A percentile compares a stretch with the other conserved stretches of the same genome.
Conservation (phyloP, 805 yeast species). For the Priceomyces fermenticarens region DNA sequence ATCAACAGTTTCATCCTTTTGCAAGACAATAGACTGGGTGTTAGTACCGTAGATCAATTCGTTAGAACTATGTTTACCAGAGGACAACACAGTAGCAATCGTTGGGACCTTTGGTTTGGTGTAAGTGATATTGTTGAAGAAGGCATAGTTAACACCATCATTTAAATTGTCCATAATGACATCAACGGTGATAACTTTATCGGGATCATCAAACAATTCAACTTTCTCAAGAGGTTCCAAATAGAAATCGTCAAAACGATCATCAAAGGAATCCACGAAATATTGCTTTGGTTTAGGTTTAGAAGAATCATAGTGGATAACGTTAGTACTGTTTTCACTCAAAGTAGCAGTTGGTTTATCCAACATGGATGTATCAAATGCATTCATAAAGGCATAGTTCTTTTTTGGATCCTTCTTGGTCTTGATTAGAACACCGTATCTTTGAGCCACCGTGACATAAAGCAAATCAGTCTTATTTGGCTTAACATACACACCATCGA, state of each 20-base stretch:
- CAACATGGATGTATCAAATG: conserved; percentile 64
- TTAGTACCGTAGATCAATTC: conserved; percentile 70
- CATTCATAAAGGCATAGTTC: conserved; percentile 61
- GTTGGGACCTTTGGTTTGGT: conserved; percentile 71
- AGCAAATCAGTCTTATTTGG: conserved; percentile 54
- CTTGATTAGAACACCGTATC: conserved; percentile 66
- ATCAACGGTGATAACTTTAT: conserved; percentile 55
- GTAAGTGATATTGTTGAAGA: conserved; percentile 66
- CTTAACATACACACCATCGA: conserved; percentile 53
- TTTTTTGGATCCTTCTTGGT: conserved; percentile 45
- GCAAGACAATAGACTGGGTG: conserved; percentile 60
- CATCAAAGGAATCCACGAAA: conserved; percentile 30
- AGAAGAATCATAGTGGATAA: conserved; percentile 47
- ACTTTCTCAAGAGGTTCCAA: conserved; percentile 60
- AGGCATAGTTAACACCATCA: conserved; percentile 74
- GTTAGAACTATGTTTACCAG: conserved; percentile 57
- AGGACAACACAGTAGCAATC: conserved; percentile 56
- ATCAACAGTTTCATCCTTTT: conserved; percentile 64
- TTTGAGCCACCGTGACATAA: conserved; percentile 76
- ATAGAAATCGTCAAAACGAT: conserved; percentile 72
- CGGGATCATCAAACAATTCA: conserved; percentile 55
- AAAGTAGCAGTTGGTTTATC: conserved; percentile 64
- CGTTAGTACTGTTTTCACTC: conserved; percentile 49
- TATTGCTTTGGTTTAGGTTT: conserved; percentile 17
- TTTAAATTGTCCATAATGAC: conserved; percentile 67